These are phyloP conservation scores for Scheffersomyces titani DNA, from an alignment of 1,139 yeast genomes.

Conservation along the genomic window DNA sequence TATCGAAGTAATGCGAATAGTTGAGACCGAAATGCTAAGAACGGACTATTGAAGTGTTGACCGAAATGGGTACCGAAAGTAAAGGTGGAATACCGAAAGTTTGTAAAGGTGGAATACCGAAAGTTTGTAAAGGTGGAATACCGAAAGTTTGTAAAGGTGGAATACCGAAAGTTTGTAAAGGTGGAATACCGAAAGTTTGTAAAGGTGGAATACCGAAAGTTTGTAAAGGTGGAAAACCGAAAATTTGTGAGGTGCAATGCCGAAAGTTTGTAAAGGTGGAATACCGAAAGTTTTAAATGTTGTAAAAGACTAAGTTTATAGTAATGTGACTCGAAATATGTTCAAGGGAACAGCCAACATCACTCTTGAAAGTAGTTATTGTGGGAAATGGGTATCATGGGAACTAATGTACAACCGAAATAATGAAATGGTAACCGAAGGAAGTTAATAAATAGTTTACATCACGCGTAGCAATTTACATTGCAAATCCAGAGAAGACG, in stretches of 20 bases:
- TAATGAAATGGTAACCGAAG: background rate
- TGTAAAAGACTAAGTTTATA: background rate
- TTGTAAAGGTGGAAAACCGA: constrained; percentile 1
- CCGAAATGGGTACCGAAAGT: background rate
- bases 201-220: background rate
- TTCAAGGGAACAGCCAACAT: background rate
- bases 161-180: background rate
- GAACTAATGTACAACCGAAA: constrained; percentile 10
- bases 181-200: background rate
- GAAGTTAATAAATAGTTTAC: constrained; percentile 1
- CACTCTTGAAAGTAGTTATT: background rate
- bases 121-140: background rate
- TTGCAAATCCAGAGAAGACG: constrained; percentile 32
- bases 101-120: background rate
- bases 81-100: background rate
- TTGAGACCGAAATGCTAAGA: background rate
- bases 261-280: background rate
- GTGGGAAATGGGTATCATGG: constrained; percentile 1
- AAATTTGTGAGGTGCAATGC: background rate
- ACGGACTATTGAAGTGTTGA: background rate
- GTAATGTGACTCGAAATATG: background rate
- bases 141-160: background rate
- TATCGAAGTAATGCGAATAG: background rate
- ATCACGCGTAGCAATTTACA: constrained; percentile 12
- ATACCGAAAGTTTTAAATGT: background rate